These are phyloP conservation scores for Rheum nobile DNA, from an alignment of 148 eudicot genomes.

Conservation along the genomic window DNA sequence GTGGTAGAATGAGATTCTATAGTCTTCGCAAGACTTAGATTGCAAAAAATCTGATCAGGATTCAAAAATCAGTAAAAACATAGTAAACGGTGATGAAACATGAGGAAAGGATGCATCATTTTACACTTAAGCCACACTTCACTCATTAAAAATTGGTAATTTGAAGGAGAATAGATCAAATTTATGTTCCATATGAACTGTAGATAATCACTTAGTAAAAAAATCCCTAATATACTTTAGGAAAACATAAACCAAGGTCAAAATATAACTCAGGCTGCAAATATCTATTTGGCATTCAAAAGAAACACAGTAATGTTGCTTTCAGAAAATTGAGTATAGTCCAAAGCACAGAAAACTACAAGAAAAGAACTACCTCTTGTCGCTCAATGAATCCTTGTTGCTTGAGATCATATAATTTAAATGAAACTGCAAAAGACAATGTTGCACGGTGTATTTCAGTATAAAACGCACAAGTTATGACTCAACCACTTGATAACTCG, in stretches of 20 bases:
- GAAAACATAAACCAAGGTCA: neutral
- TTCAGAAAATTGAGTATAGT: neutral
- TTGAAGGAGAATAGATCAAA: neutral
- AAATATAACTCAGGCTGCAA: neutral
- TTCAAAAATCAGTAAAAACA: neutral
- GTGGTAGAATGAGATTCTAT: neutral
- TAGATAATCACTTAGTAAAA: neutral
- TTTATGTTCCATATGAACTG: neutral
- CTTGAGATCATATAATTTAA: conserved; percentile 32
- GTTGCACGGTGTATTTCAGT: neutral
- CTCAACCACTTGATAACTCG: neutral
- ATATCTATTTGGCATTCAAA: neutral
- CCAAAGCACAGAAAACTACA: neutral
- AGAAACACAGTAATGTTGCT: neutral
- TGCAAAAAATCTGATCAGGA: neutral
- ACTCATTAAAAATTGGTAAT: neutral
- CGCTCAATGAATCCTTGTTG: conserved; percentile 38
- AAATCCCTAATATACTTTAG: neutral
- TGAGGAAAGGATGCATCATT: neutral
- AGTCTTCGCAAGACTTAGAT: neutral
- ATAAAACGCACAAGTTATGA: neutral
- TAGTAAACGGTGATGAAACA: neutral
- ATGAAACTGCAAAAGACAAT: conserved; percentile 27
- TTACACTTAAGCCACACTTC: neutral
- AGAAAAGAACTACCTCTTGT: conserved; percentile 23